Conservation (phyloP, 176 grass and related monocot genomes). For the Areca catechu region DNA sequence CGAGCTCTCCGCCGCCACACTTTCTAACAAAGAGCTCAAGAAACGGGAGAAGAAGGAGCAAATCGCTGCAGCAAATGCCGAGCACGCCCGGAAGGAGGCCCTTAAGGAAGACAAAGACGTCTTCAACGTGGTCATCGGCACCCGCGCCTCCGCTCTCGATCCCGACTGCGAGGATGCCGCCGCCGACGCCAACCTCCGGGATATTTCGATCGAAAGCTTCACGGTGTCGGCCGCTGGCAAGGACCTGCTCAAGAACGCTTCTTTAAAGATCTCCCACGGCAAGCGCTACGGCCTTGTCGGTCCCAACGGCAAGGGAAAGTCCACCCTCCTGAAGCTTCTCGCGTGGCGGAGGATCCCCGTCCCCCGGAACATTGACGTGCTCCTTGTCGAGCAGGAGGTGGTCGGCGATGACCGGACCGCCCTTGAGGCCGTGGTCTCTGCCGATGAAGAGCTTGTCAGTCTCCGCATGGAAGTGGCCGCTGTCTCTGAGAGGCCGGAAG, state of each 20-base stretch:
- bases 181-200: slow-evolving; percentile 56
- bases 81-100: slow-evolving; percentile 55
- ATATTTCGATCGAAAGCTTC: slow-evolving; percentile 81
- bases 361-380: slow-evolving; percentile 74
- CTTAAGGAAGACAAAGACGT: slow-evolving; percentile 83
- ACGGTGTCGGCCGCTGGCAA: slow-evolving; percentile 77
- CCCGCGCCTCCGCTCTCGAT: slow-evolving; percentile 30
- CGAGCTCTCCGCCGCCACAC: slow-evolving; percentile 32
- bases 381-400: slow-evolving; percentile 93
- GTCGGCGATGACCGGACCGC: slow-evolving; percentile 61
- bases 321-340: slow-evolving; percentile 82
- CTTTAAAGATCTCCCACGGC: slow-evolving; percentile 77
- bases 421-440: slow-evolving; percentile 67
- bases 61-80: slow-evolving; percentile 35
- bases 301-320: slow-evolving; percentile 91
- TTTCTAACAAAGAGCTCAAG: slow-evolving; percentile 61
- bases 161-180: slow-evolving; percentile 21
- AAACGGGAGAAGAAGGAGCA: slow-evolving; percentile 82
- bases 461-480: slow-evolving; percentile 51
- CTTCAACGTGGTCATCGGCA: slow-evolving; percentile 80
- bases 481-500: slow-evolving; percentile 29
- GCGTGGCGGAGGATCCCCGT: slow-evolving; percentile 80
- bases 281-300: slow-evolving; percentile 77
- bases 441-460: slow-evolving; percentile 72
- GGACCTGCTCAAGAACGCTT: slow-evolving; percentile 81